Conservation (phyloP, 169 alveolate species). For the Blepharisma undulans region DNA sequence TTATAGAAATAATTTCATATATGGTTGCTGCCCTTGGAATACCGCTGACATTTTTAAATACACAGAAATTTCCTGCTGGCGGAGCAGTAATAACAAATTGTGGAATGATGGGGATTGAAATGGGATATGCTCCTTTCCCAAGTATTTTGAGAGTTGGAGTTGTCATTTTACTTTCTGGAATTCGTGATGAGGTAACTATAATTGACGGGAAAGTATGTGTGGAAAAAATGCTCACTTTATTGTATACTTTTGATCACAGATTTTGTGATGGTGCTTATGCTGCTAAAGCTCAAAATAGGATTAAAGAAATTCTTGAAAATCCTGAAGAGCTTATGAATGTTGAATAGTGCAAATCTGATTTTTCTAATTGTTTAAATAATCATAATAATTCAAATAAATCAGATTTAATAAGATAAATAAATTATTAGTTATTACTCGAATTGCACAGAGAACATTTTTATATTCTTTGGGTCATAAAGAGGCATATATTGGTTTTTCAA, state of each 20-base stretch:
- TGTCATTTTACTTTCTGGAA: neutral
- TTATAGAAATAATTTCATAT: neutral
- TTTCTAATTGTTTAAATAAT: neutral
- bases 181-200: conserved; percentile 6
- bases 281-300: neutral
- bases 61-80: neutral
- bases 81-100: neutral
- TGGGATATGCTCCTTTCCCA: conserved; percentile 12
- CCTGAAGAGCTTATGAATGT: neutral
- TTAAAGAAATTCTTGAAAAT: neutral
- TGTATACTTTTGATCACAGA: conserved; percentile 1
- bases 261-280: neutral
- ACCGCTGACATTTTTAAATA: neutral
- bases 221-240: neutral
- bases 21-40: neutral
- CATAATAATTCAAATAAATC: no score
- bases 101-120: conserved; percentile 9
- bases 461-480: neutral
- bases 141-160: neutral
- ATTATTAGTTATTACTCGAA: neutral
- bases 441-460: neutral
- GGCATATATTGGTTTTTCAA: neutral
- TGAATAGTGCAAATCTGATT: neutral
- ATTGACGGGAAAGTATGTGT: conserved; percentile 4
- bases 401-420: neutral